phyloP scores from a whole-genome alignment of 78 protist species.

The Dictyostelium citrinum region DNA sequence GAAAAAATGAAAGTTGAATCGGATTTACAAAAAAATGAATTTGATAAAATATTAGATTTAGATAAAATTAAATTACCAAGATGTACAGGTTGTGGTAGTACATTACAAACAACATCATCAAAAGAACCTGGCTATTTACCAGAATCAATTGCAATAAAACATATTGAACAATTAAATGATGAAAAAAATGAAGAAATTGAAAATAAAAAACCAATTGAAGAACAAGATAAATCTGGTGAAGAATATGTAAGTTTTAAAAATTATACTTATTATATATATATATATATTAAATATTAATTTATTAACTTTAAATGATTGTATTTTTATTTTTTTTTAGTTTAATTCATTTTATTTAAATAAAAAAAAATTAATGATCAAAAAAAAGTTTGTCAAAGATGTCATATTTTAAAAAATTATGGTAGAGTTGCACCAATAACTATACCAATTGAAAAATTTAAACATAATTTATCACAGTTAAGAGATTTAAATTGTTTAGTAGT shows the following conservation, averaged over 20 bases:
- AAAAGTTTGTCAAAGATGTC: constrained; percentile 75
- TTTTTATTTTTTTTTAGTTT: neutral
- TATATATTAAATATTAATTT: neutral
- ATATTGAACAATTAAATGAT: neutral
- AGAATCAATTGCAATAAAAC: constrained; percentile 38
- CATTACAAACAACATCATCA: constrained; percentile 15
- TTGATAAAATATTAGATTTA: neutral
- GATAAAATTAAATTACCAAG: neutral
- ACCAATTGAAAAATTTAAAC: constrained; percentile 33
- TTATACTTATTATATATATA: too few relatives aligned
- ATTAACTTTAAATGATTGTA: neutral
- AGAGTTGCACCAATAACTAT: constrained; percentile 37
- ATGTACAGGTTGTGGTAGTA: constrained; percentile 75
- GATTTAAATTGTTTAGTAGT: constrained; percentile 60
- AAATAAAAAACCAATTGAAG: neutral
- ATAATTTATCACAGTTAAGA: neutral
- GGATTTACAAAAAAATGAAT: neutral
- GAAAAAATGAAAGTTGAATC: neutral
- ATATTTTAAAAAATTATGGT: constrained; percentile 69
- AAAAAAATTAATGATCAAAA: constrained; percentile 3
- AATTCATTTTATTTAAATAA: neutral
- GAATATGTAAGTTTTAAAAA: neutral
- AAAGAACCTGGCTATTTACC: constrained; percentile 65
- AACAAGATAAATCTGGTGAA: neutral
- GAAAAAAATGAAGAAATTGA: neutral